phyloP scores from a whole-genome alignment of 2,329 filamentous ascomycete genomes.

The Sclerotinia nivalis region DNA sequence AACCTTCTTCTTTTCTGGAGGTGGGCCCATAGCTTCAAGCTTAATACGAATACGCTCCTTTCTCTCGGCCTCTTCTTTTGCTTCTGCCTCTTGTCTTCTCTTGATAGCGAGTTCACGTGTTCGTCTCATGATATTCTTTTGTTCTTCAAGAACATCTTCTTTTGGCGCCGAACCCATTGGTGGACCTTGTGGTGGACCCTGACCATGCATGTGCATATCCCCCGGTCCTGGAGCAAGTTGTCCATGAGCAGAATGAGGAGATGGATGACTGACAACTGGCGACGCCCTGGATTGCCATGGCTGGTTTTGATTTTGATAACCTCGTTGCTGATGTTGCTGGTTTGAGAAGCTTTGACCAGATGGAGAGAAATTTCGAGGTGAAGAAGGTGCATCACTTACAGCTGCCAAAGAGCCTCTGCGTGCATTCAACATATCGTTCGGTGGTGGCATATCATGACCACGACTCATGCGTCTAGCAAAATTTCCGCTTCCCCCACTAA shows the following conservation, averaged over 20 bases:
- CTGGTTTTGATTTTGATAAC: slow-evolving; percentile 34
- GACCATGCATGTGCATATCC: slow-evolving; percentile 35
- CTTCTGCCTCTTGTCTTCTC: slow-evolving; percentile 66
- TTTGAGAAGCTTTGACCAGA: slow-evolving; percentile 36
- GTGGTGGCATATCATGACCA: slow-evolving; percentile 39
- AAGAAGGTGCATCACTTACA: slow-evolving; percentile 53
- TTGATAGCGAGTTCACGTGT: slow-evolving; percentile 69
- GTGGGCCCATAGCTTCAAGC: slow-evolving; percentile 67
- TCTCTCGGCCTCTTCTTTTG: slow-evolving; percentile 69
- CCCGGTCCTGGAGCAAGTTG: slow-evolving; percentile 42
- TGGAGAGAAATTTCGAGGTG: slow-evolving; percentile 46
- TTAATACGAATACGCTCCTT: slow-evolving; percentile 72
- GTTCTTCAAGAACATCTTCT: slow-evolving; percentile 61
- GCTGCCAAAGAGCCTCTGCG: slow-evolving; percentile 53
- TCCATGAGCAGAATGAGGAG: slow-evolving; percentile 38
- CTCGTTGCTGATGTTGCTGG: slow-evolving; percentile 30
- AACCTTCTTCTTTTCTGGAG: slow-evolving; percentile 59
- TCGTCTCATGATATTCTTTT: slow-evolving; percentile 72
- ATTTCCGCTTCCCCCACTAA: slow-evolving; percentile 80
- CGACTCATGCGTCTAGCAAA: slow-evolving; percentile 50
- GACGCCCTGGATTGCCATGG: slow-evolving; percentile 46
- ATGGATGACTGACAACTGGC: slow-evolving; percentile 41
- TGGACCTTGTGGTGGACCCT: slow-evolving; percentile 29
- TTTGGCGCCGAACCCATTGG: slow-evolving; percentile 40
- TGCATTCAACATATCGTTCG: slow-evolving; percentile 44